A percentile compares a stretch with the other conserved stretches of the same genome.
Evolutionary conservation across 1,284 basidiomycete genomes (phyloP).

Genomic region (Ustilago cynodontis): DNA sequence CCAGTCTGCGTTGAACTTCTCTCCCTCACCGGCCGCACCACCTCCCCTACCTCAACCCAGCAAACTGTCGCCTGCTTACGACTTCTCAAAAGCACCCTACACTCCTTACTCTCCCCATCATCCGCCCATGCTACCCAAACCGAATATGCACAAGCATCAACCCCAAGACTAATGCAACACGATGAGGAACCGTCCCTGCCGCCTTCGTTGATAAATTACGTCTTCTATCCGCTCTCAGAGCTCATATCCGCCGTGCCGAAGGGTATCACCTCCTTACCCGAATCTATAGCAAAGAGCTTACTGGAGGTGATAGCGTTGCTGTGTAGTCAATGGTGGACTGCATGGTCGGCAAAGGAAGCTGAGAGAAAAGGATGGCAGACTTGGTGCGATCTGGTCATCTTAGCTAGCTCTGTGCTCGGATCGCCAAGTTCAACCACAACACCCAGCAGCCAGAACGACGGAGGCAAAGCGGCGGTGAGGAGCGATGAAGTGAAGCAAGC

Average conservation of each 20-base stretch:
- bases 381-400: constrained; percentile 66
- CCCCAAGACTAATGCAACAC: not conserved
- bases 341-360: constrained; percentile 25
- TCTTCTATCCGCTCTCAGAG: constrained; percentile 66
- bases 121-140: not conserved
- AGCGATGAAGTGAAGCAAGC: constrained; percentile 51
- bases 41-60: not conserved
- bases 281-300: constrained; percentile 36
- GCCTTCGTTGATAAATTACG: constrained; percentile 58
- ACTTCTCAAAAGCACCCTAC: constrained; percentile 20
- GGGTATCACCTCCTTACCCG: constrained; percentile 48
- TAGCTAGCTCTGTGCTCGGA: constrained; percentile 44
- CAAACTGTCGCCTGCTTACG: constrained; percentile 21
- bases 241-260: constrained; percentile 46
- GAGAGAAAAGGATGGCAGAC: constrained; percentile 42
- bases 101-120: not conserved
- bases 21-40: constrained; percentile 18
- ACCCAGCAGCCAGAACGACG: not conserved
- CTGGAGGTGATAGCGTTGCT: constrained; percentile 49
- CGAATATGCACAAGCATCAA: not conserved
- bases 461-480: not conserved
- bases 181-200: constrained; percentile 16
- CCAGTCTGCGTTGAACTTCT: constrained; percentile 60
- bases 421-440: constrained; percentile 5
- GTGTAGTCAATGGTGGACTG: constrained; percentile 60